These are phyloP conservation scores for Pythium utonaiense DNA, from an alignment of 352 stramenopile species.

Conservation along the genomic window DNA sequence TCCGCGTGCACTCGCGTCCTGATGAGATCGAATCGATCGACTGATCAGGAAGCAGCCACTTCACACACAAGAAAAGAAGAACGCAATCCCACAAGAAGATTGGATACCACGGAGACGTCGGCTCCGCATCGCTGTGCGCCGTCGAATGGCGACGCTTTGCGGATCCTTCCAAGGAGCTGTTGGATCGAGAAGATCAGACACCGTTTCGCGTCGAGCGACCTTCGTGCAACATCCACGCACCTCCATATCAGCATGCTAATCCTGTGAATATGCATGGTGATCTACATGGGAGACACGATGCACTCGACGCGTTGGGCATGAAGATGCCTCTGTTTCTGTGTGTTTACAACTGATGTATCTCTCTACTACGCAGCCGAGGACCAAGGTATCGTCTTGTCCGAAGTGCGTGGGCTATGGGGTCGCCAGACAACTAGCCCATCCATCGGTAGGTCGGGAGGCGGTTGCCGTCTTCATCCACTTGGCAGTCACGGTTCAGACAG, in stretches of 20 bases:
- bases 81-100: neutral
- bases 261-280: neutral
- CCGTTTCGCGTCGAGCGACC: conserved; percentile 7
- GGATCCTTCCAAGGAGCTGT: neutral
- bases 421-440: conserved; percentile 51
- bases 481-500: conserved; percentile 86
- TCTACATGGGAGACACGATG: no score
- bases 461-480: conserved; percentile 82
- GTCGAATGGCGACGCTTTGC: conserved; percentile 4
- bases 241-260: neutral
- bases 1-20: neutral
- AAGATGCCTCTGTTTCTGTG: neutral
- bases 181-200: conserved; percentile 5
- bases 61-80: neutral
- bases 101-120: neutral
- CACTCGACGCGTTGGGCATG: neutral
- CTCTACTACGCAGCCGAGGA: neutral
- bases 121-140: conserved; percentile 1
- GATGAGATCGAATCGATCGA: neutral
- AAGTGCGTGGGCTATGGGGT: neutral
- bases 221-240: conserved; percentile 1
- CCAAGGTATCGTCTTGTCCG: no score
- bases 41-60: conserved; percentile 1
- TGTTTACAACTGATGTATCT: neutral
- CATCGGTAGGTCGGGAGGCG: conserved; percentile 82